Conservation (phyloP, 805 yeast species). For the Lipomyces orientalis region DNA sequence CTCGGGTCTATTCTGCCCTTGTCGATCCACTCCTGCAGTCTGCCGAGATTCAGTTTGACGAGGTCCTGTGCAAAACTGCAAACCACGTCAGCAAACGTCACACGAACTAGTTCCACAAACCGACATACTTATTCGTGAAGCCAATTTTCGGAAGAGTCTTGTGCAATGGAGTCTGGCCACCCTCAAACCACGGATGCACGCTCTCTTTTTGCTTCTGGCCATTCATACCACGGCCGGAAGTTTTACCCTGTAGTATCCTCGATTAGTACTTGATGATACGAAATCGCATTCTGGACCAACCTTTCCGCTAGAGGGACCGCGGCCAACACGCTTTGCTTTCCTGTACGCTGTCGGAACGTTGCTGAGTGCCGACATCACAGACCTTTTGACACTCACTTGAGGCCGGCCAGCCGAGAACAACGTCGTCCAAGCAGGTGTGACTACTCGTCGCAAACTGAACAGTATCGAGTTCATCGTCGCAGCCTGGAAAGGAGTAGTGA, state of each 20-base stretch:
- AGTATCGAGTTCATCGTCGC: not conserved
- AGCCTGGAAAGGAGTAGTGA: too few relatives aligned
- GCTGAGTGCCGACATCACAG: conserved; percentile 21
- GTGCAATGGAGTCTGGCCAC: conserved; percentile 96
- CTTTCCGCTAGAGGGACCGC: conserved; percentile 75
- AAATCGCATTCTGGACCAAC: conserved; percentile 13
- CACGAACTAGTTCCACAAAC: not conserved
- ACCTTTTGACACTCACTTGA: not conserved
- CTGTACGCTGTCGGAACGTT: conserved; percentile 40
- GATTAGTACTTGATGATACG: not conserved
- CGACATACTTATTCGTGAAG: conserved; percentile 51
- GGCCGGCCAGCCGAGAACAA: not conserved
- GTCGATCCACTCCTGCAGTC: conserved; percentile 73
- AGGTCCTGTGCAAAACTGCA: conserved; percentile 14
- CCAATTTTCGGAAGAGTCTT: conserved; percentile 88
- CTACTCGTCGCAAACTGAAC: not conserved
- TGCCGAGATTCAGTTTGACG: conserved; percentile 62
- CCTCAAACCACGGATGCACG: conserved; percentile 94
- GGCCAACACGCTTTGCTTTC: conserved; percentile 77
- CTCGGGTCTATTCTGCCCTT: conserved; percentile 63
- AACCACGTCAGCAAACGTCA: not conserved
- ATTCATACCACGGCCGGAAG: conserved; percentile 96
- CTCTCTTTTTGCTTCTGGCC: conserved; percentile 97
- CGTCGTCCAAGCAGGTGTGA: not conserved
- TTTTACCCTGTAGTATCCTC: conserved; percentile 72